Evolutionary conservation across 2,329 filamentous ascomycete species (phyloP).

Genomic region (Elsinoe perseae): DNA sequence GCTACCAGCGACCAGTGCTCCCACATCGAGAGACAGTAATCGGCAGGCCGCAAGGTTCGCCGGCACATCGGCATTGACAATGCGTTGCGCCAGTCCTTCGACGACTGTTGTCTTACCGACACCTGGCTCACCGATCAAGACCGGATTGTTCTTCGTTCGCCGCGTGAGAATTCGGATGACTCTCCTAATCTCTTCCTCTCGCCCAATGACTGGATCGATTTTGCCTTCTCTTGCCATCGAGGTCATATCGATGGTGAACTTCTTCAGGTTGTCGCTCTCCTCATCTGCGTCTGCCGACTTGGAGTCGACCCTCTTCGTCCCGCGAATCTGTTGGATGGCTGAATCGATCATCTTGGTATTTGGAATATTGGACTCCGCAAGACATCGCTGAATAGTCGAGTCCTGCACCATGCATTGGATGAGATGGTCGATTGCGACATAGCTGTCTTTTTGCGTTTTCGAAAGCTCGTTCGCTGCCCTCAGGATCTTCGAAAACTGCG

Average conservation of each 20-base stretch:
- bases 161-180: constrained; percentile 87
- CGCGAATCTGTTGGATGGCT: constrained; percentile 84
- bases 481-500: constrained; percentile 72
- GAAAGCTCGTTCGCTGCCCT: constrained; percentile 80
- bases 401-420: constrained; percentile 83
- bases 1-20: constrained; percentile 89
- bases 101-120: constrained; percentile 98
- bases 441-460: constrained; percentile 96
- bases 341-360: constrained; percentile 85
- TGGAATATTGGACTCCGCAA: constrained; percentile 83
- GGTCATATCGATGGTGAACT: constrained; percentile 99
- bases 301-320: constrained; percentile 87
- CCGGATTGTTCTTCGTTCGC: constrained; percentile 97
- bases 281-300: constrained; percentile 90
- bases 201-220: constrained; percentile 92
- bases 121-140: constrained; percentile 94
- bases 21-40: constrained; percentile 89
- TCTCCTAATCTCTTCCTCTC: constrained; percentile 89
- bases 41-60: constrained; percentile 92
- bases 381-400: constrained; percentile 57
- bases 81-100: constrained; percentile 88
- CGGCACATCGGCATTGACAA: constrained; percentile 93
- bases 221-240: constrained; percentile 93
- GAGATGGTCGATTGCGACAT: constrained; percentile 88
- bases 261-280: constrained; percentile 91